Evolutionary conservation across 805 yeast species (phyloP).

Genomic region (Geotrichum ghanense): DNA sequence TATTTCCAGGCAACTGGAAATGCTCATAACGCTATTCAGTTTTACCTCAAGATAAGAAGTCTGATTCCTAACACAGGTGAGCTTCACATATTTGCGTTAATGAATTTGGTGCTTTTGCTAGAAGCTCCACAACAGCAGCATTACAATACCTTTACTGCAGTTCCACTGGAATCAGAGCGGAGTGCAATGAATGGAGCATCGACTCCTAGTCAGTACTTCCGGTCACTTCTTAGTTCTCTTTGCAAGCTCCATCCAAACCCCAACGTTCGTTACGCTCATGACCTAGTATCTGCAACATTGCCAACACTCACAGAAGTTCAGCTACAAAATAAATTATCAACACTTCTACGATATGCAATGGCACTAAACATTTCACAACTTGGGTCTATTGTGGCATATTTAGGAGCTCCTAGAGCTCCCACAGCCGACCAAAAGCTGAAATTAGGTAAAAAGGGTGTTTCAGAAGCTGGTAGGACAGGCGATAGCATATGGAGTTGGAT

Average conservation of each 20-base stretch:
- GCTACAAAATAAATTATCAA: slow-evolving; percentile 5
- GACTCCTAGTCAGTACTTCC: slow-evolving; percentile 1
- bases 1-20: slow-evolving; percentile 13
- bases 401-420: slow-evolving; percentile 6
- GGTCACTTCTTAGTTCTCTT: background rate
- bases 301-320: background rate
- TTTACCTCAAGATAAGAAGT: slow-evolving; percentile 3
- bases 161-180: slow-evolving; percentile 4
- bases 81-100: slow-evolving; percentile 5
- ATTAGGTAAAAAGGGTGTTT: slow-evolving; percentile 8
- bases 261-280: slow-evolving; percentile 8
- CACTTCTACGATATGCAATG: slow-evolving; percentile 5
- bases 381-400: slow-evolving; percentile 8
- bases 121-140: background rate
- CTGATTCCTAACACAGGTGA: slow-evolving; percentile 5
- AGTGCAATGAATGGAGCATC: slow-evolving; percentile 3
- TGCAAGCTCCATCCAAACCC: slow-evolving; percentile 4
- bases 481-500: slow-evolving; percentile 14
- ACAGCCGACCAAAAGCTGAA: slow-evolving; percentile 4
- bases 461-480: slow-evolving; percentile 7
- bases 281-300: slow-evolving; percentile 3
- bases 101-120: slow-evolving; percentile 4
- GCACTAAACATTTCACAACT: slow-evolving; percentile 10
- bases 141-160: background rate
- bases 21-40: slow-evolving; percentile 8